A percentile compares a stretch with the other conserved stretches of the same genome.
Conservation (phyloP, 768 basidiomycete genomes). For the Cubamyces lactineus region DNA sequence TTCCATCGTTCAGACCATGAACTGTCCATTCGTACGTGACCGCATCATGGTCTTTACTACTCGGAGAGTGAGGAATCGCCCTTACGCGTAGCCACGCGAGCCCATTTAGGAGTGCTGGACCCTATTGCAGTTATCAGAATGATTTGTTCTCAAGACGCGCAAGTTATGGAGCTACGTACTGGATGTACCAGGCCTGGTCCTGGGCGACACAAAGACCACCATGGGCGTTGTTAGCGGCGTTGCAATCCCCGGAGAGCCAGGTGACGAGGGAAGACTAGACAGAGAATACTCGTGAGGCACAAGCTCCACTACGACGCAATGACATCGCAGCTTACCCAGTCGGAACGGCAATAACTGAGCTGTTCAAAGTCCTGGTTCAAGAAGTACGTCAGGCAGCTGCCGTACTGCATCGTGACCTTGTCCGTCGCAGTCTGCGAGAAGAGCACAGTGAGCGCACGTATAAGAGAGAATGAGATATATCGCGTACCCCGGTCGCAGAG, state of each 20-base stretch:
- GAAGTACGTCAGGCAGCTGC: slow-evolving; percentile 50
- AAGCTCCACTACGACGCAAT: not conserved
- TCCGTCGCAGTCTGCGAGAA: slow-evolving; percentile 36
- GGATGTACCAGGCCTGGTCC: slow-evolving; percentile 52
- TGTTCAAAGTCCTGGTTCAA: slow-evolving; percentile 46
- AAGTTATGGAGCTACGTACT: slow-evolving; percentile 33
- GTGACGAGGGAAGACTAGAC: slow-evolving; percentile 43
- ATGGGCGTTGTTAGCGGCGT: slow-evolving; percentile 52
- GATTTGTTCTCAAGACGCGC: not conserved
- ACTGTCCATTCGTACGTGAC: too few species aligned
- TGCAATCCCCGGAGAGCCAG: slow-evolving; percentile 49
- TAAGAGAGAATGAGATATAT: not conserved
- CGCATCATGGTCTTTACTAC: too few species aligned
- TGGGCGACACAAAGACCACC: slow-evolving; percentile 51
- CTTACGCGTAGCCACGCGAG: not conserved
- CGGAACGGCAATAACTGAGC: slow-evolving; percentile 47
- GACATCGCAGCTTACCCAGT: slow-evolving; percentile 42
- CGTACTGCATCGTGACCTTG: slow-evolving; percentile 44
- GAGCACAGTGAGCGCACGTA: not conserved
- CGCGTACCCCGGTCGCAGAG: slow-evolving; percentile 6
- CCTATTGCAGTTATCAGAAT: not conserved
- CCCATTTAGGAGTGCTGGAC: not conserved
- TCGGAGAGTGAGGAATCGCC: too few species aligned
- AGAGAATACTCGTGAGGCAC: not conserved
- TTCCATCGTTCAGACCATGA: too few species aligned